A percentile compares a stretch with the other conserved stretches of the same genome.
Evolutionary conservation across 352 stramenopile genomes (phyloP).

Genomic region (Hyaloperonospora arabidopsidis): DNA sequence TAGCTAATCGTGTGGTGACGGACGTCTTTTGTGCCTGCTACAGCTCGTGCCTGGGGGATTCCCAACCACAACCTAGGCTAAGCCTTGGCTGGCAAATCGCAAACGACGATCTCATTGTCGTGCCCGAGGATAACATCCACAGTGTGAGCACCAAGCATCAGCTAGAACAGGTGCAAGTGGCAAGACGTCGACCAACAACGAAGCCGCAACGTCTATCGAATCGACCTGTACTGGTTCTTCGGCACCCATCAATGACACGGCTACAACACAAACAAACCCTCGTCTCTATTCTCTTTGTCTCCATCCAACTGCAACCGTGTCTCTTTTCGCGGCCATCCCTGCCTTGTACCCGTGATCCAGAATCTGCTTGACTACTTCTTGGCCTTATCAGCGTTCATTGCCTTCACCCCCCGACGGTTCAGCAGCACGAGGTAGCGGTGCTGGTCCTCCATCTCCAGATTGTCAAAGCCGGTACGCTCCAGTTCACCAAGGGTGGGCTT

Average conservation of each 20-base stretch:
- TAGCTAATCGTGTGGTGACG: no score
- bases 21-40: constrained; percentile 1
- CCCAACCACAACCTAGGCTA: constrained; percentile 33
- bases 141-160: neutral
- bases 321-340: constrained; percentile 6
- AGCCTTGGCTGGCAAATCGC: neutral
- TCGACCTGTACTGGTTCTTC: no score
- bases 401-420: constrained; percentile 67
- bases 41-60: constrained; percentile 79
- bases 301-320: constrained; percentile 3
- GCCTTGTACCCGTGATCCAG: no score
- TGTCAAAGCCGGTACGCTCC: constrained; percentile 75
- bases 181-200: constrained; percentile 2
- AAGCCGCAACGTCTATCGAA: neutral
- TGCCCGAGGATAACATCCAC: constrained; percentile 4
- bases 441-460: constrained; percentile 66
- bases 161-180: constrained; percentile 5
- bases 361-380: constrained; percentile 69
- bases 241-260: neutral
- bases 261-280: constrained; percentile 11
- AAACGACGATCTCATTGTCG: constrained; percentile 2
- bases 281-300: constrained; percentile 15
- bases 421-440: constrained; percentile 67
- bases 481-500: constrained; percentile 71
- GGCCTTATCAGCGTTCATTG: constrained; percentile 70